phyloP scores from a whole-genome alignment of 176 grass and related monocot genomes.

The Musa schizocarpa region DNA sequence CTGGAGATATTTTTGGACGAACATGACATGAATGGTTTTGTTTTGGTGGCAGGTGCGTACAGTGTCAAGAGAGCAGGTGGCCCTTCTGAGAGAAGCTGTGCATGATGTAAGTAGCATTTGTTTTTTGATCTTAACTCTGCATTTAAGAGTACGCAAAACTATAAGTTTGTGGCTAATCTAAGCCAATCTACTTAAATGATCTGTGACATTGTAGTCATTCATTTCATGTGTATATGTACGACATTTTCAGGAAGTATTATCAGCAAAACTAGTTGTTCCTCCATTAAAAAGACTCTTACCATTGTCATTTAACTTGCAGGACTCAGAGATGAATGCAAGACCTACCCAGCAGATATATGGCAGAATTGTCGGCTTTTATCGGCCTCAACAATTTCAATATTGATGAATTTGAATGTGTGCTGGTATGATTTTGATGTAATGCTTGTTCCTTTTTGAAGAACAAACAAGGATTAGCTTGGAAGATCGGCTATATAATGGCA shows the following conservation, averaged over 20 bases:
- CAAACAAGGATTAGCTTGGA: not conserved
- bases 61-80: slow-evolving; percentile 43
- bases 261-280: too few relatives aligned
- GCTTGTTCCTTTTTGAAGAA: not conserved
- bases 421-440: not conserved
- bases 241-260: too few relatives aligned
- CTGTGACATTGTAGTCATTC: too few relatives aligned
- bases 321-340: slow-evolving; percentile 45
- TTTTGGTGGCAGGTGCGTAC: slow-evolving; percentile 33
- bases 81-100: slow-evolving; percentile 53
- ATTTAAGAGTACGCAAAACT: not conserved
- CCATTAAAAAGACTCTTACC: too few relatives aligned
- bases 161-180: too few relatives aligned
- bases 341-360: slow-evolving; percentile 37
- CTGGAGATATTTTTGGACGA: not conserved
- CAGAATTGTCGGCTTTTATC: slow-evolving; percentile 41
- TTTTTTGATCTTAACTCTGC: not conserved
- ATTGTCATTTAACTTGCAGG: slow-evolving; percentile 23
- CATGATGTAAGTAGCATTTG: slow-evolving; percentile 39
- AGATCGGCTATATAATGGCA: too few relatives aligned
- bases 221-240: not conserved
- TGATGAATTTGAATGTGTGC: not conserved
- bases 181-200: too few relatives aligned
- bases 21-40: too few relatives aligned
- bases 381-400: not conserved